Conservation (phyloP, 164 flowering plant genomes). For the Sedum album region DNA sequence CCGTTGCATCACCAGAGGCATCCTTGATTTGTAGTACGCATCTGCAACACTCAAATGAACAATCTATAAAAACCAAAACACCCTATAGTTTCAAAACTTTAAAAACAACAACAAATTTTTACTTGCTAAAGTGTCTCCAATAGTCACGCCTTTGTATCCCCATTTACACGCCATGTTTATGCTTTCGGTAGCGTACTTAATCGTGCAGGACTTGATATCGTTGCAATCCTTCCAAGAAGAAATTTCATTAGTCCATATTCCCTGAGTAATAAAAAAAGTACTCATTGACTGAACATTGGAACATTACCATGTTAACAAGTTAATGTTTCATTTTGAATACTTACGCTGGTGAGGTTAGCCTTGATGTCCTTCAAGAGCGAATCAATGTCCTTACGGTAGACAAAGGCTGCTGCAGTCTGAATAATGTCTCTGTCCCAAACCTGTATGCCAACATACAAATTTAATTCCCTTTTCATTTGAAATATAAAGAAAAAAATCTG, state of each 20-base stretch:
- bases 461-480: neutral
- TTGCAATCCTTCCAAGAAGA: conserved; percentile 62
- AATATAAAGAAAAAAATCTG: neutral
- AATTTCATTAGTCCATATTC: conserved; percentile 18
- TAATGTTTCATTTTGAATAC: too few relatives aligned
- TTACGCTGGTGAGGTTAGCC: too few relatives aligned
- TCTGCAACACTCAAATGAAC: conserved; percentile 35
- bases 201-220: conserved; percentile 54
- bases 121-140: conserved; percentile 76
- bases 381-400: too few relatives aligned
- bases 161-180: conserved; percentile 90
- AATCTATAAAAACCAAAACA: neutral
- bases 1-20: conserved; percentile 83
- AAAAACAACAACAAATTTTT: neutral
- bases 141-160: conserved; percentile 65
- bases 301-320: too few relatives aligned
- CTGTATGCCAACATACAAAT: conserved; percentile 23
- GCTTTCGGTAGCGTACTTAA: conserved; percentile 80
- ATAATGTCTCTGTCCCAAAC: conserved; percentile 98
- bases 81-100: neutral
- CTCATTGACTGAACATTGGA: neutral
- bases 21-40: conserved; percentile 71
- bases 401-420: conserved; percentile 55
- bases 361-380: too few relatives aligned
- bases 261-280: conserved; percentile 16